phyloP scores from a whole-genome alignment of 106 monocot genomes.

The Cymbidium sinense region DNA sequence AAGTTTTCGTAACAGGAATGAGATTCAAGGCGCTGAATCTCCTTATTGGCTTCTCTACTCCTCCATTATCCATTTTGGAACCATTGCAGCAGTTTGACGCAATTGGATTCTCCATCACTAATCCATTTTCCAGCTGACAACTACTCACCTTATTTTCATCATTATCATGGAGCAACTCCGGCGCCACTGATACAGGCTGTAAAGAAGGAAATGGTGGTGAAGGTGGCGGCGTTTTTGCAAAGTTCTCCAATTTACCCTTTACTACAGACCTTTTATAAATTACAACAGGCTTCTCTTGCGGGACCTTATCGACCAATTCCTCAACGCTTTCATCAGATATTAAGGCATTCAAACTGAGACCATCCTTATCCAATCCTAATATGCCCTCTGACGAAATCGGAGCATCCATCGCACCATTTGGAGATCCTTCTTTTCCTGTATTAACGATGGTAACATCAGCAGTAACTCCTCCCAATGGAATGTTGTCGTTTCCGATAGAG shows the following conservation, averaged over 20 bases:
- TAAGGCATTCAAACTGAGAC: neutral
- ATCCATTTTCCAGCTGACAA: slow-evolving; percentile 1
- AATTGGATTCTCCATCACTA: neutral
- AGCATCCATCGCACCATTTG: neutral
- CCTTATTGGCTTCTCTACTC: neutral
- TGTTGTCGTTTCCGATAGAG: neutral
- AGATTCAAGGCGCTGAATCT: slow-evolving; percentile 35
- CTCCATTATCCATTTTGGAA: neutral
- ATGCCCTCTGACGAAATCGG: neutral
- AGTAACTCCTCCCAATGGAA: neutral
- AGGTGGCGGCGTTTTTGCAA: neutral
- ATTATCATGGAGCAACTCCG: neutral
- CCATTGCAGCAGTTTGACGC: neutral
- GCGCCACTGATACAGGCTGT: neutral
- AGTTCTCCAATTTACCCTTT: neutral
- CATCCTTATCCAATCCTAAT: neutral
- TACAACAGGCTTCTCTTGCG: neutral
- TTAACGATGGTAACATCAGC: neutral
- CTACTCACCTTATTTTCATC: neutral
- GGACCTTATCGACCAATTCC: neutral
- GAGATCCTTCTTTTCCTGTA: neutral
- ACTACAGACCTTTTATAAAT: slow-evolving; percentile 12
- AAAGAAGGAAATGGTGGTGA: neutral
- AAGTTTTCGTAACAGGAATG: neutral
- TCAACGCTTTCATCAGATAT: neutral